Conservation (phyloP, 345 rosid species). For the Citrus glauca region DNA sequence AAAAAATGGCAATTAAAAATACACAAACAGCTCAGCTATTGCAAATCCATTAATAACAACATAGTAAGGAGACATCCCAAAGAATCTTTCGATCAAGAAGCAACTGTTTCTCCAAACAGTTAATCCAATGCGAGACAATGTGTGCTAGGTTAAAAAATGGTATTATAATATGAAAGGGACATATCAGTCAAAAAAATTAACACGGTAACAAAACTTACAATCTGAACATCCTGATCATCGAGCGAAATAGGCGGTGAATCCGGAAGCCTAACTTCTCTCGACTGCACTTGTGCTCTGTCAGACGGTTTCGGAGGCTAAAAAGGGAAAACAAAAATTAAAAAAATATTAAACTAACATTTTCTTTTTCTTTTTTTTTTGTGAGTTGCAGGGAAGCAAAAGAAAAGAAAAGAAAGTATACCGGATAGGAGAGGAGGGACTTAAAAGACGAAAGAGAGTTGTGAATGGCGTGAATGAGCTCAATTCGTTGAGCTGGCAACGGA, state of each 20-base stretch:
- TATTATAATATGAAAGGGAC: background rate
- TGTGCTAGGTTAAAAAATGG: background rate
- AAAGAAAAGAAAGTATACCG: conserved; percentile 33
- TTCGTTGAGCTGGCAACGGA: conserved; percentile 61
- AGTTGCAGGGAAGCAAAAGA: background rate
- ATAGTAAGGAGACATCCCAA: background rate
- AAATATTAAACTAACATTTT: background rate
- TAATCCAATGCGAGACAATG: background rate
- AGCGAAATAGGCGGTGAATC: conserved; percentile 75
- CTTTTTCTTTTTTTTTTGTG: background rate
- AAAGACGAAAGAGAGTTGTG: conserved; percentile 64
- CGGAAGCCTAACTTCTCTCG: conserved; percentile 79
- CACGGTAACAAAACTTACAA: conserved; percentile 46
- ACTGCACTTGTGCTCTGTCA: conserved; percentile 77
- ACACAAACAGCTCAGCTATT: background rate
- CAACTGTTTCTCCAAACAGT: background rate
- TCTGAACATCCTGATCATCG: conserved; percentile 84
- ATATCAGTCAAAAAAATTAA: background rate
- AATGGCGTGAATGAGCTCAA: conserved; percentile 77
- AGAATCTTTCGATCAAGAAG: background rate
- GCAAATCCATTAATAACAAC: background rate
- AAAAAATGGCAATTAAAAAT: background rate
- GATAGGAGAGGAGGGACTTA: conserved; percentile 66
- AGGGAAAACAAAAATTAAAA: background rate
- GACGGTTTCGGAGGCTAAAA: conserved; percentile 71